Conservation (phyloP, 1,139 yeast species). For the Blastobotrys buckinghamii region DNA sequence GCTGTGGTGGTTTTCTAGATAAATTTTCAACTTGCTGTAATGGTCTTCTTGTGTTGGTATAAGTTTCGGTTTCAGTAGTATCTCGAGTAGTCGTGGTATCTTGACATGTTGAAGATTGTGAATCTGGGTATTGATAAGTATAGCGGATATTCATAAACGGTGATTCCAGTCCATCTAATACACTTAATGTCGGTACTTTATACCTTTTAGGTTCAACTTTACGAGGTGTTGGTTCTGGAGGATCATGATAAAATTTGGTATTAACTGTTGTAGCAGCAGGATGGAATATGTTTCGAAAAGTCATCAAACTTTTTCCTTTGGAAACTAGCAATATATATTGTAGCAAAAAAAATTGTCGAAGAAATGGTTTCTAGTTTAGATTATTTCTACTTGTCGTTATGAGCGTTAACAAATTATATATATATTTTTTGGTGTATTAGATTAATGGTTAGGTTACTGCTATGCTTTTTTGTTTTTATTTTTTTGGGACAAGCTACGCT, state of each 20-base stretch:
- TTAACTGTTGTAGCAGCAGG: background rate
- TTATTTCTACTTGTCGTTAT: too few species aligned
- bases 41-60: background rate
- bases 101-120: background rate
- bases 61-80: background rate
- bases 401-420: too few species aligned
- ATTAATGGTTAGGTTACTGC: too few species aligned
- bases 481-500: too few species aligned
- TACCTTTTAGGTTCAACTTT: too few species aligned
- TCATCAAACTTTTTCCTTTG: too few species aligned
- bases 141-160: constrained; percentile 13
- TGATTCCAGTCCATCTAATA: constrained; percentile 11
- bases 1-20: background rate
- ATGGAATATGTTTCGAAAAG: constrained; percentile 2
- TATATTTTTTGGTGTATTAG: too few species aligned
- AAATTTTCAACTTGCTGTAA: background rate
- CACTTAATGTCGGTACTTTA: constrained; percentile 9
- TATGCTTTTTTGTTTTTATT: too few species aligned
- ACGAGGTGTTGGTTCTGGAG: background rate
- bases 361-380: too few species aligned
- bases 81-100: background rate
- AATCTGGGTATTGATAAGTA: background rate
- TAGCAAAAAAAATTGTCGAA: too few species aligned
- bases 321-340: too few species aligned
- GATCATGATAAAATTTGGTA: background rate